Base-by-base conservation (phyloP, 805 yeast species). In the Schwanniomyces sp. region DNA sequence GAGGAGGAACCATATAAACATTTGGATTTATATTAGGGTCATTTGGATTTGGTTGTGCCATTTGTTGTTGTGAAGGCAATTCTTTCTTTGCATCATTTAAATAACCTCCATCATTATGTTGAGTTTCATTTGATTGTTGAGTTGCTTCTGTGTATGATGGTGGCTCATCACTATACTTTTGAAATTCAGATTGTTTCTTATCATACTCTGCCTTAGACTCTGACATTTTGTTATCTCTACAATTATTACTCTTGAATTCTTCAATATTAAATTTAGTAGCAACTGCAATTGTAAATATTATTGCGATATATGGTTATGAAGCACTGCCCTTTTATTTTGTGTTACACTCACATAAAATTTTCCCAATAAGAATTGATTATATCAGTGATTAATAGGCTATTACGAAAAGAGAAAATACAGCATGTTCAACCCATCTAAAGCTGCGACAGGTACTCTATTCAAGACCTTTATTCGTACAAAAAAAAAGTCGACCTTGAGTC, bases 1-100 rank as follows among this genome's bases (percentile, higher is more conserved):
- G 65, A 8, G 75, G 72, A 5, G 66, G 52, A 5, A 70, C 65
- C 29, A 57, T 56, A 41, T 62, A 62, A 4, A 61, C 66, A 44
- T 63, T 59, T 5, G 66, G 67, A 34, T 57, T 61, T 8, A 52
- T 37, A 53, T 53, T 50, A 5, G 61, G 63, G 44, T 59, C 58
- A 16, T 32, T 29, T 3, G 16, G 43, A 59, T 57, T 45, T 12
- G 34, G 7, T 32, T 36, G 44, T 27, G 27, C 43, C 14, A 27
- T 14, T 18, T 16, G 27, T n/a, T 24, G 26, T 21, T 30, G 26
- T n/a, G 36, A 18, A 32, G 41, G 46, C 21, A 25, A 46, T 7
- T 29, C 45, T 25, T 46, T 24, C 32, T 43, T 40, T 37, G n/a
- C 25, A 44, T 12, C 18, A 4, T 37, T 10, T 12, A n/a, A 16